Conservation (phyloP, 371 early-diverging fungal genomes). For the Apophysomyces sp. region DNA sequence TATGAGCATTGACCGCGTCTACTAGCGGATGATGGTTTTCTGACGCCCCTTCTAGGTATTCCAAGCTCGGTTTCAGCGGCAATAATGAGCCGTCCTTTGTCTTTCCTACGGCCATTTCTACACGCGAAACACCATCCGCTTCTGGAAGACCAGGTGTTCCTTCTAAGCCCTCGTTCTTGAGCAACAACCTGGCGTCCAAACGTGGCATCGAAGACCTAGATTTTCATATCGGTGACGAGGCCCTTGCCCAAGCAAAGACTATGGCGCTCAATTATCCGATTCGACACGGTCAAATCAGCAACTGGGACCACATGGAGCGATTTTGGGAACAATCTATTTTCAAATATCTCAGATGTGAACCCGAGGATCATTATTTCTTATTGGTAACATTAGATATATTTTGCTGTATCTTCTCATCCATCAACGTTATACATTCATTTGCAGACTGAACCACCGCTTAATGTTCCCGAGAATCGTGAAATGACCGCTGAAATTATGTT, state of each 20-base stretch:
- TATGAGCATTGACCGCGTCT: conserved; percentile 35
- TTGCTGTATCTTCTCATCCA: background rate
- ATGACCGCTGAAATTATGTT: conserved; percentile 94
- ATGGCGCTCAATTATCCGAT: conserved; percentile 86
- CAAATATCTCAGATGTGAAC: conserved; percentile 96
- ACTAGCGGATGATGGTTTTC: background rate
- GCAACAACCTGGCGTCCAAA: conserved; percentile 86
- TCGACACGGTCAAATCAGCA: conserved; percentile 88
- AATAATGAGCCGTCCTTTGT: conserved; percentile 96
- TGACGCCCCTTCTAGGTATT: conserved; percentile 64
- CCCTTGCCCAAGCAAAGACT: conserved; percentile 82
- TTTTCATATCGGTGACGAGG: conserved; percentile 97
- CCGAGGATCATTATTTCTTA: conserved; percentile 95
- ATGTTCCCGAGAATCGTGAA: conserved; percentile 92
- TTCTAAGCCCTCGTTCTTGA: conserved; percentile 60
- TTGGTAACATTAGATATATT: conserved; percentile 48
- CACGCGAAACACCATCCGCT: conserved; percentile 58
- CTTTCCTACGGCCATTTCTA: conserved; percentile 92
- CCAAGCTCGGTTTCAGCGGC: conserved; percentile 98
- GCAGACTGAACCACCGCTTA: conserved; percentile 90
- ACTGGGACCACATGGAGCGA: conserved; percentile 94
- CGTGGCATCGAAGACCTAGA: conserved; percentile 97
- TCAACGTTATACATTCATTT: background rate
- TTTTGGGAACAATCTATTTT: conserved; percentile 97
- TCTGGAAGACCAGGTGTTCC: conserved; percentile 59